Percentiles rank a stretch among this genome's conserved stretches.
These are phyloP conservation scores for Puccinia coronata DNA, from an alignment of 1,284 basidiomycete genomes.

Conservation along the genomic window DNA sequence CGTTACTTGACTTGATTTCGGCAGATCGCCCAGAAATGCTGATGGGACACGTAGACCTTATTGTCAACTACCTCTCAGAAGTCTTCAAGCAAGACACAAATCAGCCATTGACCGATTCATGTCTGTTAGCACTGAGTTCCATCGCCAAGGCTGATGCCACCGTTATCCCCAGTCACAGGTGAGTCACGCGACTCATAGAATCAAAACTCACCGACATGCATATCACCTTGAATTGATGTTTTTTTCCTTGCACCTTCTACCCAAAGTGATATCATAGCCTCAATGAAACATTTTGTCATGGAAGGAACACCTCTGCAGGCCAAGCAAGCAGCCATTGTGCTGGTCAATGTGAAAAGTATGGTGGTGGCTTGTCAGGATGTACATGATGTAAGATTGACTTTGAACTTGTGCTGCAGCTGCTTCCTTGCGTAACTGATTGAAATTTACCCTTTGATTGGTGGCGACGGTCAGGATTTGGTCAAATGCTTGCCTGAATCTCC, in stretches of 20 bases:
- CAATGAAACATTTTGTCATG: slow-evolving; percentile 67
- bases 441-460: neutral
- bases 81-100: slow-evolving; percentile 62
- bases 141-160: slow-evolving; percentile 66
- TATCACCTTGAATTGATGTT: neutral
- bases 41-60: slow-evolving; percentile 72
- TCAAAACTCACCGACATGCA: neutral
- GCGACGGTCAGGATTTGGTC: slow-evolving; percentile 61
- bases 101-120: slow-evolving; percentile 67
- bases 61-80: slow-evolving; percentile 71
- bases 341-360: slow-evolving; percentile 63
- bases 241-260: neutral
- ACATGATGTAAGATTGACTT: slow-evolving; percentile 65
- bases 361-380: slow-evolving; percentile 65
- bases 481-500: slow-evolving; percentile 64
- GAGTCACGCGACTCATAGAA: slow-evolving; percentile 55
- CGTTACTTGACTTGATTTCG: slow-evolving; percentile 66
- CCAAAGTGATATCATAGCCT: slow-evolving; percentile 64
- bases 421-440: neutral
- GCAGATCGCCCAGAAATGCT: slow-evolving; percentile 76
- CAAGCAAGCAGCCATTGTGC: slow-evolving; percentile 81
- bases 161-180: slow-evolving; percentile 70
- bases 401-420: neutral
- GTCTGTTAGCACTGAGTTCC: slow-evolving; percentile 73
- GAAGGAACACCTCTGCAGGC: slow-evolving; percentile 70